Evolutionary conservation across 1,284 basidiomycete species (phyloP), one percentile per base, ranked within the genome.

Genomic region (Trichosporon coremiiforme): DNA sequence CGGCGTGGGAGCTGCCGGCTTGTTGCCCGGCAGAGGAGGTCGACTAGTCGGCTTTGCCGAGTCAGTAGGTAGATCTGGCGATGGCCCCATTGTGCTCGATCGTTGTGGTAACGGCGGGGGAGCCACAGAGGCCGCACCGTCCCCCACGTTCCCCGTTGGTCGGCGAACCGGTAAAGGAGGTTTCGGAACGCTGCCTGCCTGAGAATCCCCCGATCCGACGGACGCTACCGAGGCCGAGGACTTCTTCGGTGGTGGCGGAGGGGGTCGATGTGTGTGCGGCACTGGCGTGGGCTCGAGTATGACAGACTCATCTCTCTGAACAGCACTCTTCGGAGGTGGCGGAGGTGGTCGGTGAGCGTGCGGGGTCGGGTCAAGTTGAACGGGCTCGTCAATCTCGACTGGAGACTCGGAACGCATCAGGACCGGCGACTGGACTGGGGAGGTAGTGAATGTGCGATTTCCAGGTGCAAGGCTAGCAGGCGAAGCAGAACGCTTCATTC

Each of bases 21-120:
- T 77, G 70, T 77, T 78, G 36, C 68, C 62, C 1, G 71, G 68
- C 20, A 70, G 29, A 6, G 69, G 69, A 8, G 71, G 71, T 12
- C 63, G 68, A 4, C 45, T 17, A 29, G 9, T 2, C 12, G 17
- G 57, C 7, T 53, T 55, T 22, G 29, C 36, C 13, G 36, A 33
- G 2, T 64, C 45, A 12, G n/a, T 7, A 4, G 57, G 57, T 2
- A 35, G 15, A n/a, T 62, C 57, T 7, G 31, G 31, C 17, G 8
- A 2, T 2, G 29, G 57, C 3, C 57, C 57, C 57, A 62, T n/a
- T 15, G 57, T 62, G 57, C 20, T 62, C 17, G 57, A 62, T 4
- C 57, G 57, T 15, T 62, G 29, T 2, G 57, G 57, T n/a, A 63
- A 13, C 5, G 66, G 45, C 1, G n/a, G 57, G 13, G 45, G 17